A percentile compares a stretch with the other conserved stretches of the same genome.
Evolutionary conservation across 257 asterid species (phyloP).

Genomic region (Solanum tarapatanum): DNA sequence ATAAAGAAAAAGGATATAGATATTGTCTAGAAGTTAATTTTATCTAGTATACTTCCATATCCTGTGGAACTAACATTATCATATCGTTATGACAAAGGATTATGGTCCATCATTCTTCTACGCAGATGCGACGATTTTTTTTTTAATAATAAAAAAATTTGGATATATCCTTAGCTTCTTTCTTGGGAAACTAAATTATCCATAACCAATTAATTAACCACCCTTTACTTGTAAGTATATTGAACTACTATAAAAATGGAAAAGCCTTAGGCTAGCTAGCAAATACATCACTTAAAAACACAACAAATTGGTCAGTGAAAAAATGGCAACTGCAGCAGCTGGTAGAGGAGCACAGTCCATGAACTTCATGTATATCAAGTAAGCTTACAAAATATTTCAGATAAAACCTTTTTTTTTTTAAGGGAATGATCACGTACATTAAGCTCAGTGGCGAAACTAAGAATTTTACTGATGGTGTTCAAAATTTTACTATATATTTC

Average conservation of each 20-base stretch:
- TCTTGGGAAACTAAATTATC: slow-evolving; percentile 36
- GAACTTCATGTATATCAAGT: slow-evolving; percentile 53
- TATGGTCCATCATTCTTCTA: not conserved
- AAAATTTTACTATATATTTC: not conserved
- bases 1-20: not conserved
- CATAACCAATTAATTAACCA: not conserved
- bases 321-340: slow-evolving; percentile 66
- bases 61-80: slow-evolving; percentile 12
- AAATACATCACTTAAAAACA: not conserved
- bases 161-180: slow-evolving; percentile 1
- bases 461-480: not conserved
- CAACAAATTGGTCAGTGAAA: not conserved
- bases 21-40: not conserved
- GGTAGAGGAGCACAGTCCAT: slow-evolving; percentile 63
- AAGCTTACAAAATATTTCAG: slow-evolving; percentile 5
- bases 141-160: not conserved
- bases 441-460: not conserved
- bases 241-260: slow-evolving; percentile 13
- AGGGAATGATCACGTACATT: not conserved
- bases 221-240: not conserved
- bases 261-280: not conserved
- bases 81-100: not conserved
- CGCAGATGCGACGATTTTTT: slow-evolving; percentile 2
- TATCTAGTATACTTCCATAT: slow-evolving; percentile 8
- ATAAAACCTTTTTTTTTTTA: not conserved